phyloP scores from a whole-genome alignment of 2,329 filamentous ascomycete species.

The Myriosclerotinia scirpicola region DNA sequence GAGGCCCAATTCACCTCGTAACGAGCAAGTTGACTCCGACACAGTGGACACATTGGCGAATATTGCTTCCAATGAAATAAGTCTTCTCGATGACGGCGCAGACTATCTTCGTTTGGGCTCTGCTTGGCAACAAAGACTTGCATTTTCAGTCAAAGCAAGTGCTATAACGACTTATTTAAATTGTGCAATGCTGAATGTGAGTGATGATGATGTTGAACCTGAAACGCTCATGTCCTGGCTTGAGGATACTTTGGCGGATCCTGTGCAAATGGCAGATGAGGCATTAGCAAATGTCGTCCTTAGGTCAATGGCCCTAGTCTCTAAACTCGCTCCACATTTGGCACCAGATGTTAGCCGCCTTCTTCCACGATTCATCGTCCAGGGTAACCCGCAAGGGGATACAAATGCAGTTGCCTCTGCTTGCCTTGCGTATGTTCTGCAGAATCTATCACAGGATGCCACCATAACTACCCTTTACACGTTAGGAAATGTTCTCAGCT shows the following conservation, averaged over 20 bases:
- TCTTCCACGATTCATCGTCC: conserved; percentile 83
- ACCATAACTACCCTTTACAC: conserved; percentile 95
- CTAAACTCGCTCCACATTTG: conserved; percentile 69
- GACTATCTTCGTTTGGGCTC: conserved; percentile 89
- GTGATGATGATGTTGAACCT: conserved; percentile 76
- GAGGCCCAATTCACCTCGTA: conserved; percentile 45
- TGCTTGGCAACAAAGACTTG: conserved; percentile 80
- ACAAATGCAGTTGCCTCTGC: conserved; percentile 78
- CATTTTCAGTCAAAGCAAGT: conserved; percentile 80
- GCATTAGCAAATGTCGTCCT: conserved; percentile 75
- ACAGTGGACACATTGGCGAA: conserved; percentile 65
- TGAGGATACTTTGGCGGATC: conserved; percentile 76
- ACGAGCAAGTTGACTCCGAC: conserved; percentile 52
- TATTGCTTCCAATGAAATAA: conserved; percentile 79
- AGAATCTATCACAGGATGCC: conserved; percentile 83
- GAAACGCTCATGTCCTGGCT: conserved; percentile 83
- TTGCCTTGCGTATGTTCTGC: conserved; percentile 78
- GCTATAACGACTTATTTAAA: conserved; percentile 82
- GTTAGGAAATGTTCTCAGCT: conserved; percentile 90
- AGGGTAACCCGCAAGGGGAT: conserved; percentile 67
- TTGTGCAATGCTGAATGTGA: conserved; percentile 67
- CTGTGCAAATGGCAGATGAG: conserved; percentile 78
- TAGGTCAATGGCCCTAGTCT: conserved; percentile 78
- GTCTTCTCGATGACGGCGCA: conserved; percentile 80
- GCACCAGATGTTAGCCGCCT: conserved; percentile 76